Evolutionary conservation across 257 asterid species (phyloP), one percentile per base, ranked within the genome.

Genomic region (Solanum lycopersicoides): DNA sequence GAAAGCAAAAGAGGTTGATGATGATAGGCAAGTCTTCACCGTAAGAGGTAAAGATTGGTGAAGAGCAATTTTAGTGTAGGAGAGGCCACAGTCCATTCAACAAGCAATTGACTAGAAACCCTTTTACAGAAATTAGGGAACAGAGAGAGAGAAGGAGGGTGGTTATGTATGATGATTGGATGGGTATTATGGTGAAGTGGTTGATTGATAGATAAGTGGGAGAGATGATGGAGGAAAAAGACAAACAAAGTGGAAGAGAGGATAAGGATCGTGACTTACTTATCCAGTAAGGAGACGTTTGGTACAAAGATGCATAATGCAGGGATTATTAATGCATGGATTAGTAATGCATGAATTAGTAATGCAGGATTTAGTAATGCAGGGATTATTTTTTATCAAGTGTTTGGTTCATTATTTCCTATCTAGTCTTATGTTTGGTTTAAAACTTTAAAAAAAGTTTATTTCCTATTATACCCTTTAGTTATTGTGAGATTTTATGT

Each of bases 61-160:
- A 88, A 80, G 82, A 56, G 87, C 68, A 5, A 30, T 50, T 50
- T 80, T 80, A 25, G 85, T 5, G 13, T 80, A 66, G 39, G 77
- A 89, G 60, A 93, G 89, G 91, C 93, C 89, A 85, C 88, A 93
- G 92, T 94, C 98, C 98, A 96, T 96, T 93, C 94, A 94, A 91
- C 92, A 88, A 72, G 15, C 35, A 25, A 41, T 30, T 21, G 9
- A 42, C 18, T 13, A 47, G 35, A 39, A 18, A 69, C 59, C 10
- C 30, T 28, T 28, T 74, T 65, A 50, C 15, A 30, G 59, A 25
- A 63, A 69, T 39, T 15, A 37, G 45, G 28, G 18, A 25, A 39
- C 0, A 21, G 28, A 53, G 21, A 69, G 73, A 7, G 30, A 13
- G 47, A 50, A 23, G 44, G 63, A 45, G 75, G 5, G 20, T 23